A percentile compares a stretch with the other conserved stretches of the same genome.
These are phyloP conservation scores for Dinochytrium kinnereticum DNA, from an alignment of 371 early-diverging fungal species.

Conservation along the genomic window DNA sequence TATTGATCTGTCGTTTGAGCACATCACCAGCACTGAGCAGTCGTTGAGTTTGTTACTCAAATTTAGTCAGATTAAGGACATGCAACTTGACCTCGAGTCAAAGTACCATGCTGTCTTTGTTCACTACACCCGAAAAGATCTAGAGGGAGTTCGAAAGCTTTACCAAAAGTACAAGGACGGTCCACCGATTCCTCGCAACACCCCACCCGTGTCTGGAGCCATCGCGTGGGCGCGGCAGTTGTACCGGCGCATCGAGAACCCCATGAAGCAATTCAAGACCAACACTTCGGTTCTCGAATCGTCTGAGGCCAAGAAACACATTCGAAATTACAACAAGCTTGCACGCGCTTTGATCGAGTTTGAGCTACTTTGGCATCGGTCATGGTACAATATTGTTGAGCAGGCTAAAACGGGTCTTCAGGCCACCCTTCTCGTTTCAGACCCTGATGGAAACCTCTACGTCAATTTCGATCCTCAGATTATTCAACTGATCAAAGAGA, in stretches of 20 bases:
- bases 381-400: conserved; percentile 62
- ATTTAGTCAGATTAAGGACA: conserved; percentile 63
- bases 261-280: conserved; percentile 60
- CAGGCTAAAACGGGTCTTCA: conserved; percentile 64
- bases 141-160: conserved; percentile 64
- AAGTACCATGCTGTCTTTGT: conserved; percentile 67
- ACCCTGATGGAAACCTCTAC: conserved; percentile 57
- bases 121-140: conserved; percentile 61
- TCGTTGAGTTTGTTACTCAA: conserved; percentile 58
- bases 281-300: conserved; percentile 56
- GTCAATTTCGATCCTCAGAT: conserved; percentile 69
- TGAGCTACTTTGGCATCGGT: conserved; percentile 61
- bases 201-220: conserved; percentile 63
- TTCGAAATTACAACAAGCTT: conserved; percentile 67
- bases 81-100: conserved; percentile 65
- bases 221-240: conserved; percentile 67
- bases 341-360: conserved; percentile 66
- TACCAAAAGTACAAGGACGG: conserved; percentile 63
- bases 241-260: conserved; percentile 60
- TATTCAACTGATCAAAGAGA: conserved; percentile 62
- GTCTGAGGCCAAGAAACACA: conserved; percentile 63
- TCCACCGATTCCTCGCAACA: conserved; percentile 64
- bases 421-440: conserved; percentile 61
- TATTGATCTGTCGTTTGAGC: conserved; percentile 63
- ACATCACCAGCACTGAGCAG: conserved; percentile 61